phyloP scores from a whole-genome alignment of 2,329 filamentous ascomycete species.

The Trichoderma asperellum region DNA sequence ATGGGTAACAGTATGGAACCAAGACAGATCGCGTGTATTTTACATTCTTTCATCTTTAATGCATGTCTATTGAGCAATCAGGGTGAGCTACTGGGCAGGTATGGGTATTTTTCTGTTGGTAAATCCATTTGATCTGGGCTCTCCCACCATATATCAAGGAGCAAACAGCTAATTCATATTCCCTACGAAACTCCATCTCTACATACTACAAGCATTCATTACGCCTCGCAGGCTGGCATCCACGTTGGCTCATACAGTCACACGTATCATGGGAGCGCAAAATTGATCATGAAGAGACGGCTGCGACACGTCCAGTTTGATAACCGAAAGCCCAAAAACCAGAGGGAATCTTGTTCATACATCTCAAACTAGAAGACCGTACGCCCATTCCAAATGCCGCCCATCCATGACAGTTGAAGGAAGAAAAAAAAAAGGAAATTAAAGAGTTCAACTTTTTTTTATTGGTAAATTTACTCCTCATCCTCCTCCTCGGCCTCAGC shows the following conservation, averaged over 20 bases:
- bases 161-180: background rate
- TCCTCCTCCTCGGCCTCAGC: slow-evolving; percentile 72
- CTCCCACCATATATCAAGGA: background rate
- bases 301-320: slow-evolving; percentile 32
- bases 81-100: background rate
- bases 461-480: slow-evolving; percentile 57
- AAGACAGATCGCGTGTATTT: too few species aligned
- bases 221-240: background rate
- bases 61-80: too few species aligned
- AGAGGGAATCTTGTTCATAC: slow-evolving; percentile 48
- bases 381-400: slow-evolving; percentile 42
- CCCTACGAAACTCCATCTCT: too few species aligned
- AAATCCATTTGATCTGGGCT: background rate
- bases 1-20: background rate
- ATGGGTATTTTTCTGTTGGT: background rate
- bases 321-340: slow-evolving; percentile 45
- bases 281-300: slow-evolving; percentile 20
- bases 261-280: background rate
- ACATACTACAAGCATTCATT: background rate
- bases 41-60: background rate
- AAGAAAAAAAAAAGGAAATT: slow-evolving; percentile 34
- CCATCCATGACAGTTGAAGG: slow-evolving; percentile 25
- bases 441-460: slow-evolving; percentile 33
- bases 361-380: slow-evolving; percentile 46
- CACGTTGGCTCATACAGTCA: background rate